Conservation (phyloP, 1,139 yeast species). For the Protomyces arabidopsidicola region DNA sequence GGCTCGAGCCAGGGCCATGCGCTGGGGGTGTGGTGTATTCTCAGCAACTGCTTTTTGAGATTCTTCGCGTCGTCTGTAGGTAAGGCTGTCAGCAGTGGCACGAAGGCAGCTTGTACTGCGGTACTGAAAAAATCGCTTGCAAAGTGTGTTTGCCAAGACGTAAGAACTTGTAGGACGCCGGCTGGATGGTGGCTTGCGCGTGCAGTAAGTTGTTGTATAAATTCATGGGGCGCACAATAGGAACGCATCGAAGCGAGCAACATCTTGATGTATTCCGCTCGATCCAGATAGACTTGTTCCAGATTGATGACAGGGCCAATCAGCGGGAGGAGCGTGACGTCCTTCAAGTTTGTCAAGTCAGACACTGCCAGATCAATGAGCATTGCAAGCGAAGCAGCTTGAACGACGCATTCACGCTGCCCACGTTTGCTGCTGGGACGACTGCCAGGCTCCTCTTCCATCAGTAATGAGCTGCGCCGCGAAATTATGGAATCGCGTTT, state of each 20-base stretch:
- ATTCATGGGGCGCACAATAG: constrained; percentile 1
- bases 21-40: constrained; percentile 10
- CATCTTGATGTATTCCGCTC: constrained; percentile 5
- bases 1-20: not conserved
- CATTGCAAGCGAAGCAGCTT: constrained; percentile 58
- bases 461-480: constrained; percentile 7
- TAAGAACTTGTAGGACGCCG: not conserved
- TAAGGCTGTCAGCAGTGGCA: constrained; percentile 11
- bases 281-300: not conserved
- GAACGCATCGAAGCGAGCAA: constrained; percentile 16
- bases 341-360: constrained; percentile 56
- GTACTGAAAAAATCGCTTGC: not conserved
- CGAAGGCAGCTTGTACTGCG: not conserved
- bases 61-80: not conserved
- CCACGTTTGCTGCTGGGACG: not conserved
- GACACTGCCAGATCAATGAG: constrained; percentile 59
- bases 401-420: constrained; percentile 38
- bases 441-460: not conserved
- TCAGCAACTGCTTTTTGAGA: not conserved
- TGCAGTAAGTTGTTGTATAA: not conserved
- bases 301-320: not conserved
- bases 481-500: constrained; percentile 17
- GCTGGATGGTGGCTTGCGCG: not conserved
- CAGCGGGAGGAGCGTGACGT: constrained; percentile 40
- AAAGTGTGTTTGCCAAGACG: not conserved